A percentile compares a stretch with the other conserved stretches of the same genome.
Evolutionary conservation across 352 stramenopile genomes (phyloP).

Genomic region (Lagenidium sp.): DNA sequence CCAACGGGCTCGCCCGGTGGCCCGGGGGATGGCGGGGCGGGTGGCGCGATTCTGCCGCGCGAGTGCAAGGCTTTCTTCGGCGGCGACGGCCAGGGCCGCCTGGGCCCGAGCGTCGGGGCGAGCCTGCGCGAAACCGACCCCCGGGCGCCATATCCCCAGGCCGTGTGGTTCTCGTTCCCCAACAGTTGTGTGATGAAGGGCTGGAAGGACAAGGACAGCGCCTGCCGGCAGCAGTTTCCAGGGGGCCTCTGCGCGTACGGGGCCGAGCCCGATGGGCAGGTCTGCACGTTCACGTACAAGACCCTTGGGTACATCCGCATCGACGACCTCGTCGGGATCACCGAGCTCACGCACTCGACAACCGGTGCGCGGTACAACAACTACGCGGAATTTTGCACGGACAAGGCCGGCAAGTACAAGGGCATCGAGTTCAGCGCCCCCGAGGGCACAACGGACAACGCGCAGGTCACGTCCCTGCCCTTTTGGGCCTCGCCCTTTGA

Average conservation of each 20-base stretch:
- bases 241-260: constrained; percentile 15
- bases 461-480: constrained; percentile 5
- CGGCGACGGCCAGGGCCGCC: constrained; percentile 35
- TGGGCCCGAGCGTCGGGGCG: constrained; percentile 56
- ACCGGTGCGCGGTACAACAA: constrained; percentile 9
- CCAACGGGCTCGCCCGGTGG: constrained; percentile 22
- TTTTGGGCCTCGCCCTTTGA: constrained; percentile 22
- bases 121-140: constrained; percentile 24
- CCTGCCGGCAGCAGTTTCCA: constrained; percentile 5
- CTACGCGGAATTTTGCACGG: constrained; percentile 19
- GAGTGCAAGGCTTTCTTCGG: constrained; percentile 65
- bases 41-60: constrained; percentile 29
- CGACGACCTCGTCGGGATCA: constrained; percentile 30
- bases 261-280: constrained; percentile 16
- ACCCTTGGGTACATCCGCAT: constrained; percentile 21
- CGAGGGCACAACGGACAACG: constrained; percentile 4
- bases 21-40: constrained; percentile 10
- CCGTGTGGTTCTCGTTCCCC: constrained; percentile 63
- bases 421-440: constrained; percentile 17
- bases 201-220: constrained; percentile 14
- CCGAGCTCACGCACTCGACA: constrained; percentile 8
- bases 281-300: constrained; percentile 20
- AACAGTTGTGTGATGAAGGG: constrained; percentile 38
- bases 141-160: constrained; percentile 33
- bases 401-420: too few species aligned